These are phyloP conservation scores for Yamadazyma dendronema DNA, from an alignment of 1,139 yeast genomes.

Conservation along the genomic window DNA sequence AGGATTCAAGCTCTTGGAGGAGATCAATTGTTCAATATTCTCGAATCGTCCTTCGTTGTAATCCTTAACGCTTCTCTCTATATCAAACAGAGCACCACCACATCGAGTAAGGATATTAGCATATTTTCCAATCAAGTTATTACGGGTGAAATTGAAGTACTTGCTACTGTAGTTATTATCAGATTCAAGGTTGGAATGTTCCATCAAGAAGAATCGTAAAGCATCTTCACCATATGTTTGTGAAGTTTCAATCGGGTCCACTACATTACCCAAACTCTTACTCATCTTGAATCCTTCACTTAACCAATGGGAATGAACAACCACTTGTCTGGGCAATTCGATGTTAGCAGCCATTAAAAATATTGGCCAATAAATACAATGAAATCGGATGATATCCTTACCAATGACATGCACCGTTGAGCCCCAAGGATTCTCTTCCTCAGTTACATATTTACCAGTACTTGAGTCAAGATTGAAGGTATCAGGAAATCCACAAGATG, in stretches of 20 bases:
- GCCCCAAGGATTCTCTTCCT: constrained; percentile 30
- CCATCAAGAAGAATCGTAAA: constrained; percentile 72
- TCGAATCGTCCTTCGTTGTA: constrained; percentile 21
- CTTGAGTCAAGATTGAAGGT: constrained; percentile 5
- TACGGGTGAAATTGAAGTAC: constrained; percentile 55
- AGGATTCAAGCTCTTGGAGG: constrained; percentile 11
- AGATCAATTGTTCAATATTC: constrained; percentile 24
- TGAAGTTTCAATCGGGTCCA: constrained; percentile 73
- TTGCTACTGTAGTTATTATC: constrained; percentile 79
- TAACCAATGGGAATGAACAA: constrained; percentile 95
- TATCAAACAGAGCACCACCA: constrained; percentile 67
- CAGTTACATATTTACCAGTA: constrained; percentile 1
- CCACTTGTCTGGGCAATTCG: constrained; percentile 66
- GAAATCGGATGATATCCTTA: constrained; percentile 86
- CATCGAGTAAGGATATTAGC: constrained; percentile 76
- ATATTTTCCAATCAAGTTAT: constrained; percentile 73
- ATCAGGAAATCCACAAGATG: constrained; percentile 66
- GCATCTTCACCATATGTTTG: constrained; percentile 70
- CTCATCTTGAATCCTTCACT: constrained; percentile 91
- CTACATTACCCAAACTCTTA: constrained; percentile 91
- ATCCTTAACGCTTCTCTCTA: constrained; percentile 42
- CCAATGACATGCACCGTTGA: constrained; percentile 85
- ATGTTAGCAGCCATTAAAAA: constrained; percentile 80
- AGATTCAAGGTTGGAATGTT: constrained; percentile 67
- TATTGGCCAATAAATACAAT: constrained; percentile 93